A percentile compares a stretch with the other conserved stretches of the same genome.
These are phyloP conservation scores for Fraxinus floribunda DNA, from an alignment of 305 asterid species.

Conservation along the genomic window DNA sequence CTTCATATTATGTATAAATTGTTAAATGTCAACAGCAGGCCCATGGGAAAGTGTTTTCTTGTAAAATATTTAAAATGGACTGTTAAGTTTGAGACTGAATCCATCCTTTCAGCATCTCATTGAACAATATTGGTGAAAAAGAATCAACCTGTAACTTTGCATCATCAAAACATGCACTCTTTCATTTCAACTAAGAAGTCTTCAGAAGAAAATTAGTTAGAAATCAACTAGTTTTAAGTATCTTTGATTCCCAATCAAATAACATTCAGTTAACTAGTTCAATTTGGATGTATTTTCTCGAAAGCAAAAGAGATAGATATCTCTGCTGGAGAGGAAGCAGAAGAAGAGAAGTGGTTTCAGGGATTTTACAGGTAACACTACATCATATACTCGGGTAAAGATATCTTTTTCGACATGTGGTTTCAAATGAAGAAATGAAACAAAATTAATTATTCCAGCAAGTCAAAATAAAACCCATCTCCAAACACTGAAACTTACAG, in stretches of 20 bases:
- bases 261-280: not conserved
- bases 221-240: not conserved
- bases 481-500: constrained; percentile 60
- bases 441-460: not conserved
- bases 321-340: not conserved
- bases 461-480: constrained; percentile 1
- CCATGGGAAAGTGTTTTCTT: not conserved
- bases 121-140: not conserved
- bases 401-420: not conserved
- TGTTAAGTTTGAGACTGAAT: not conserved
- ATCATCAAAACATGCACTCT: not conserved
- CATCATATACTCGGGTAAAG: not conserved
- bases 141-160: not conserved
- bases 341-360: not conserved
- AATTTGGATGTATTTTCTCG: not conserved
- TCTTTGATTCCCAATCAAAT: not conserved
- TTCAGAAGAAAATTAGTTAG: not conserved
- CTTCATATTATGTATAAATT: not conserved
- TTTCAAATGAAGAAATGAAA: not conserved
- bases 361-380: constrained; percentile 14
- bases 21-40: not conserved
- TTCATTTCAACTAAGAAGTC: not conserved
- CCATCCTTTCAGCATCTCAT: not conserved
- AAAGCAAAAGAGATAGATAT: not conserved
- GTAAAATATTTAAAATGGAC: not conserved